These are phyloP conservation scores for Lactarius quietus DNA, from an alignment of 768 basidiomycete genomes.

Conservation along the genomic window DNA sequence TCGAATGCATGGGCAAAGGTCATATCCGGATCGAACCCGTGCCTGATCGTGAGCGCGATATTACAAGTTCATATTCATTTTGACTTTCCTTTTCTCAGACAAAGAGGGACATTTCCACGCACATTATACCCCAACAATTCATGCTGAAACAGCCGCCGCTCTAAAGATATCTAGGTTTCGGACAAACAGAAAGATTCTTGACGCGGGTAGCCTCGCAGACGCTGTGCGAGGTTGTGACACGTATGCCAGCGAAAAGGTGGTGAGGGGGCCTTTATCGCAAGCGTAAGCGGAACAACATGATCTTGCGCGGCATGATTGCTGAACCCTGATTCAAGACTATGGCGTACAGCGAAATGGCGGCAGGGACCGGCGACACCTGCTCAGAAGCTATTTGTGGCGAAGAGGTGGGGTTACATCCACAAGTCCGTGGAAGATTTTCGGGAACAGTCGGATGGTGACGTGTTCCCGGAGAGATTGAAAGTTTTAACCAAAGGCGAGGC, in stretches of 20 bases:
- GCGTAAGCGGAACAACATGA: conserved; percentile 49
- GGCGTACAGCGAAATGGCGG: conserved; percentile 66
- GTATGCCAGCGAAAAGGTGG: conserved; percentile 53
- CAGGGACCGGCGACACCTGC: conserved; percentile 52
- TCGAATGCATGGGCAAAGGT: conserved; percentile 72
- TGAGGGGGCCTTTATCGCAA: conserved; percentile 44
- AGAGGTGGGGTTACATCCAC: conserved; percentile 41
- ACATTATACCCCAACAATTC: conserved; percentile 49
- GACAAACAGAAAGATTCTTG: conserved; percentile 40
- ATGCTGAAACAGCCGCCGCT: conserved; percentile 12
- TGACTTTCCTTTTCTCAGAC: conserved; percentile 8
- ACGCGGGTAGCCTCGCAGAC: conserved; percentile 50
- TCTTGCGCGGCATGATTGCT: conserved; percentile 11
- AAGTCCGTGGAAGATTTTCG: conserved; percentile 28
- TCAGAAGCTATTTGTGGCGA: conserved; percentile 56
- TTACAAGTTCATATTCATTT: not conserved
- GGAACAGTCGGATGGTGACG: conserved; percentile 27
- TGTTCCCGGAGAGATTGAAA: conserved; percentile 35
- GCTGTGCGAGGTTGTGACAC: conserved; percentile 70
- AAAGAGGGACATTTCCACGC: conserved; percentile 43
- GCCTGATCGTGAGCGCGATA: not conserved
- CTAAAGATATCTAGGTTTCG: conserved; percentile 21
- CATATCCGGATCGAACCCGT: conserved; percentile 57
- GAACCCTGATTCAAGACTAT: conserved; percentile 41
- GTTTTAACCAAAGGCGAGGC: conserved; percentile 74